Percentiles rank a stretch among this genome's conserved stretches.
Conservation (phyloP, 2,329 filamentous ascomycete genomes). For the Nannizziopsis barbatae region DNA sequence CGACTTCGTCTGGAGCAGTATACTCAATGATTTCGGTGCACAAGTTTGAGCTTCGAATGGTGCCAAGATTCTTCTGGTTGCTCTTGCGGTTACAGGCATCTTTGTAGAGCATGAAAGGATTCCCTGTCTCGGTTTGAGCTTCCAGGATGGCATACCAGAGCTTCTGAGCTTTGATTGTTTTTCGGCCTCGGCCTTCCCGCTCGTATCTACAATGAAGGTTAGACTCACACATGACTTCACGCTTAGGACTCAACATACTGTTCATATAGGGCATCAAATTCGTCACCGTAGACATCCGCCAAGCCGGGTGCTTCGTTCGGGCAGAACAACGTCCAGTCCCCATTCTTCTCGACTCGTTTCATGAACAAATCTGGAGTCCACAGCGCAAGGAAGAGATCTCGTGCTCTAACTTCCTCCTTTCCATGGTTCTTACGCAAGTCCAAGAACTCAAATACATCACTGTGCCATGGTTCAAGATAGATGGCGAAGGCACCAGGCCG, state of each 20-base stretch:
- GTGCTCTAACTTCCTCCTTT: conserved; percentile 93
- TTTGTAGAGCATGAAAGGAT: conserved; percentile 99
- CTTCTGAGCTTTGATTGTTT: conserved; percentile 94
- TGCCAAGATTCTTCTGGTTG: conserved; percentile 99
- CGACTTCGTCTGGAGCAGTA: conserved; percentile 92
- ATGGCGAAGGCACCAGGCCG: conserved; percentile 96
- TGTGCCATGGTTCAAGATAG: conserved; percentile 98
- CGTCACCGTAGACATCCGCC: conserved; percentile 92
- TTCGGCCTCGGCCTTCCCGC: conserved; percentile 71
- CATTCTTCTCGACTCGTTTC: conserved; percentile 97
- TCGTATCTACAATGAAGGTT: conserved; percentile 56
- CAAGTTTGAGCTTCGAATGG: conserved; percentile 95
- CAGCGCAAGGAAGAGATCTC: conserved; percentile 92
- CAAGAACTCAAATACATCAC: conserved; percentile 93
- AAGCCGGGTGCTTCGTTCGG: conserved; percentile 92
- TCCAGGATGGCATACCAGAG: conserved; percentile 98
- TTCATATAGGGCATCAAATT: conserved; percentile 91
- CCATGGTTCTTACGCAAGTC: conserved; percentile 98
- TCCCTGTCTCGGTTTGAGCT: conserved; percentile 96
- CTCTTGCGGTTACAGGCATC: conserved; percentile 97
- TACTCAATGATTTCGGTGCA: conserved; percentile 99
- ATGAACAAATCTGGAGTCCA: conserved; percentile 99
- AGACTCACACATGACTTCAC: conserved; percentile 5
- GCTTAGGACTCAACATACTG: conserved; percentile 24
- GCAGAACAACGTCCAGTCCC: conserved; percentile 95